Evolutionary conservation across 2,329 filamentous ascomycete species (phyloP).

Genomic region (Microcera coccophila): DNA sequence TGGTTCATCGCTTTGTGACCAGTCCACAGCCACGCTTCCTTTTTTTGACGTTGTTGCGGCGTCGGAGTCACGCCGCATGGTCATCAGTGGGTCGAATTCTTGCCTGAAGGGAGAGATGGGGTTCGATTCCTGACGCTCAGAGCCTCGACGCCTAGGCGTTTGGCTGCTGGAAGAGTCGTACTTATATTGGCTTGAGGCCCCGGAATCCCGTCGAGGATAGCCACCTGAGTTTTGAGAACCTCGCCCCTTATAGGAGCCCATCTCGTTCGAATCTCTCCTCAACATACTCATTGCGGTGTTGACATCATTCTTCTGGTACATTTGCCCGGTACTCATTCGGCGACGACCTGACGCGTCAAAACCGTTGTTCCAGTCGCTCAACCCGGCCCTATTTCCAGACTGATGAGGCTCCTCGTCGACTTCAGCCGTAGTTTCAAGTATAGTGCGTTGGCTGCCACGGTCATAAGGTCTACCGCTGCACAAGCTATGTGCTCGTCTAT

Average conservation of each 20-base stretch:
- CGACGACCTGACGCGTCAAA: constrained; percentile 18
- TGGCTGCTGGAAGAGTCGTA: constrained; percentile 15
- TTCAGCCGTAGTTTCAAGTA: constrained; percentile 36
- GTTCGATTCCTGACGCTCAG: constrained; percentile 3
- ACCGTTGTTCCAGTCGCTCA: constrained; percentile 17
- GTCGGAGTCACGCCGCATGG: neutral
- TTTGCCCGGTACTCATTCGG: constrained; percentile 38
- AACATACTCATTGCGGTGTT: neutral
- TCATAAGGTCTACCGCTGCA: constrained; percentile 27
- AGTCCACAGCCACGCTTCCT: constrained; percentile 42
- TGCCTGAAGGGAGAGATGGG: constrained; percentile 15
- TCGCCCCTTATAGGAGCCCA: neutral
- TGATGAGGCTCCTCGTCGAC: constrained; percentile 22
- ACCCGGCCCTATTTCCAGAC: constrained; percentile 29
- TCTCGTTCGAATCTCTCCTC: neutral
- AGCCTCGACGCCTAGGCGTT: constrained; percentile 16
- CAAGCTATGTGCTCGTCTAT: constrained; percentile 38
- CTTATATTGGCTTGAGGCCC: constrained; percentile 4
- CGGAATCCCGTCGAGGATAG: constrained; percentile 11
- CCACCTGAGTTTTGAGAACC: neutral
- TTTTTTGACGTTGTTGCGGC: constrained; percentile 5
- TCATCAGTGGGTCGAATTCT: constrained; percentile 8
- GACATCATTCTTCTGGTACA: constrained; percentile 8
- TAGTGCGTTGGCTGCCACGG: constrained; percentile 39
- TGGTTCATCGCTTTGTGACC: constrained; percentile 55